These are phyloP conservation scores for Pseudogymnoascus destructans DNA, from an alignment of 2,329 filamentous ascomycete species.

Conservation along the genomic window DNA sequence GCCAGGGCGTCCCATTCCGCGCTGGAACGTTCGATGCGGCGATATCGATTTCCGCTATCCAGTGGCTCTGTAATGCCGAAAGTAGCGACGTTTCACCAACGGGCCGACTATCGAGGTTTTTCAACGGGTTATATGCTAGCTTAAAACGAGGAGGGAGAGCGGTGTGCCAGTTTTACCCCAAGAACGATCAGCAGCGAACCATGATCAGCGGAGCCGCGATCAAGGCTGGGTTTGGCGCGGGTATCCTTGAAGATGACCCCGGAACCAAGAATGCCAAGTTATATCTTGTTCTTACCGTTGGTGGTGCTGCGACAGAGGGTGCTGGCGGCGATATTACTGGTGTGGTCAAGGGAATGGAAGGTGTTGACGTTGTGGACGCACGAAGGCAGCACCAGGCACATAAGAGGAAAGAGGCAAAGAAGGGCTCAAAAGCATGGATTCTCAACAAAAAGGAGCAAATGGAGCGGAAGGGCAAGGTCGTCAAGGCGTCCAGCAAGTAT, in stretches of 20 bases:
- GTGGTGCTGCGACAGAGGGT: constrained; percentile 39
- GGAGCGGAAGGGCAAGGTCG: constrained; percentile 86
- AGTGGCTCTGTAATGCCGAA: constrained; percentile 97
- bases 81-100: constrained; percentile 70
- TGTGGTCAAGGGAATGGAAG: constrained; percentile 79
- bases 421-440: constrained; percentile 78
- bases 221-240: constrained; percentile 87
- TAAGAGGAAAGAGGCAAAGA: constrained; percentile 46
- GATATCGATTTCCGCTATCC: constrained; percentile 88
- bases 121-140: constrained; percentile 79
- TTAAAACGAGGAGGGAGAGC: constrained; percentile 74
- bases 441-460: constrained; percentile 83
- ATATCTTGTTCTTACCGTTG: constrained; percentile 90
- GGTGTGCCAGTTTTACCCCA: constrained; percentile 96
- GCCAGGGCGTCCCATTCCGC: constrained; percentile 88
- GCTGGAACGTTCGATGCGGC: constrained; percentile 89
- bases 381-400: constrained; percentile 38
- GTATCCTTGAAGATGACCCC: constrained; percentile 86
- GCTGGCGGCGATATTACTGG: constrained; percentile 72
- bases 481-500: constrained; percentile 86
- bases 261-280: constrained; percentile 94
- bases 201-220: constrained; percentile 91
- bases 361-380: constrained; percentile 67
- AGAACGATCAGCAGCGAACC: constrained; percentile 78
- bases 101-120: constrained; percentile 71